Conservation (phyloP, 768 basidiomycete genomes). For the Naganishia vaughanmartiniae region DNA sequence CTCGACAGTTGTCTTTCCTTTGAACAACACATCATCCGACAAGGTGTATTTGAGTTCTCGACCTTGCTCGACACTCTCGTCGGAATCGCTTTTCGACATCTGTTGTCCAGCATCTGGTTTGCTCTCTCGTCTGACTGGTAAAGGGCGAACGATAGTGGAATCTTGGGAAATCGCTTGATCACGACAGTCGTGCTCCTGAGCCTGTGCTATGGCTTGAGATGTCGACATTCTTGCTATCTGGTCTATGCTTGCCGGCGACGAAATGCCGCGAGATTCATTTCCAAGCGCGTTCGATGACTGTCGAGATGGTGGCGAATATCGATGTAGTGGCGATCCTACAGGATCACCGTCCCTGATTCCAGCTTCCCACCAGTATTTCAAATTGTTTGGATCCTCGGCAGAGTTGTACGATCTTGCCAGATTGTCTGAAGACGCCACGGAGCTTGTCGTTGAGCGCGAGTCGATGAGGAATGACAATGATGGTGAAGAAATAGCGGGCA, state of each 20-base stretch:
- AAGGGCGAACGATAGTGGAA: no score
- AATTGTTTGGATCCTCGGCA: slow-evolving; percentile 15
- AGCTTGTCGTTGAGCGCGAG: not conserved
- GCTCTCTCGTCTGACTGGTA: no score
- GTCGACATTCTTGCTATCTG: not conserved
- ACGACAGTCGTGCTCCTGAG: no score
- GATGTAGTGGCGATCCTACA: not conserved
- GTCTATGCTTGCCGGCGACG: not conserved
- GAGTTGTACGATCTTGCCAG: slow-evolving; percentile 12
- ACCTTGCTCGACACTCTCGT: not conserved
- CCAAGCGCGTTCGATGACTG: not conserved
- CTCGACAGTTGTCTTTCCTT: no score
- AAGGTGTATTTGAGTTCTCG: not conserved
- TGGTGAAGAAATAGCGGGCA: not conserved
- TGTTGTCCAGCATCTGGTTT: no score
- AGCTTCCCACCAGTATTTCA: slow-evolving; percentile 23
- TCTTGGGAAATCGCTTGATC: no score
- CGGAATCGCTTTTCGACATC: not conserved
- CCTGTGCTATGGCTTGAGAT: no score
- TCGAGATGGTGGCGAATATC: not conserved
- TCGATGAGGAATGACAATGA: not conserved
- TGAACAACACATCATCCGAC: not conserved
- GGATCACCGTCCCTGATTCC: slow-evolving; percentile 15
- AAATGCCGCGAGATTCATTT: not conserved
- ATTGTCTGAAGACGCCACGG: not conserved